Evolutionary conservation across 768 basidiomycete genomes (phyloP).

Genomic region (Agaricus blazei): DNA sequence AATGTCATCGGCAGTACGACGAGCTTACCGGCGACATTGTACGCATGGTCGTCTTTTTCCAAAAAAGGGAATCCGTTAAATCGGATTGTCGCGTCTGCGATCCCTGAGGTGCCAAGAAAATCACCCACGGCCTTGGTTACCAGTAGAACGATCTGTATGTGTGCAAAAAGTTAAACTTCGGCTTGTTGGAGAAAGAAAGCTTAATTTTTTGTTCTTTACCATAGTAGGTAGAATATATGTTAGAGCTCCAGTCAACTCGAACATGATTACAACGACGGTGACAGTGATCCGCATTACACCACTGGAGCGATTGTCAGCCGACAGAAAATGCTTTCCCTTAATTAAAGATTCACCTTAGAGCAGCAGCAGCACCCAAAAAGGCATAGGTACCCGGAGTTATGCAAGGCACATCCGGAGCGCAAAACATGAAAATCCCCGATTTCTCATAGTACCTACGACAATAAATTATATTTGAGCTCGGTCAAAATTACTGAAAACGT

Average conservation of each 20-base stretch:
- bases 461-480: conserved; percentile 1
- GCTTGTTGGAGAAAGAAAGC: not conserved
- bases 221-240: conserved; percentile 98
- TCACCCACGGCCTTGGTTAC: conserved; percentile 98
- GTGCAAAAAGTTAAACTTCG: conserved; percentile 12
- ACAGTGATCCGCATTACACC: conserved; percentile 97
- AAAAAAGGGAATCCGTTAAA: conserved; percentile 98
- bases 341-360: conserved; percentile 60
- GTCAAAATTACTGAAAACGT: conserved; percentile 15
- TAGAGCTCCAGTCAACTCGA: conserved; percentile 94
- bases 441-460: conserved; percentile 67
- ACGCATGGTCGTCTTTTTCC: conserved; percentile 92
- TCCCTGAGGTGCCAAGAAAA: conserved; percentile 87
- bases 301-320: conserved; percentile 32
- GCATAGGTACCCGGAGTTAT: conserved; percentile 99
- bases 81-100: conserved; percentile 94
- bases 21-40: conserved; percentile 78
- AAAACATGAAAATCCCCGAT: conserved; percentile 86
- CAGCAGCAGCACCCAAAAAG: conserved; percentile 94
- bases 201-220: conserved; percentile 42
- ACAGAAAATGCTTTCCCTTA: not conserved
- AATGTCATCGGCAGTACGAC: not conserved
- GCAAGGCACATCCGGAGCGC: conserved; percentile 88
- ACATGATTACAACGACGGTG: conserved; percentile 99
- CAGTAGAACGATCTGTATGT: conserved; percentile 79